Conservation (phyloP, 495 filamentous ascomycete genomes). For the Xylaria flabelliformis region DNA sequence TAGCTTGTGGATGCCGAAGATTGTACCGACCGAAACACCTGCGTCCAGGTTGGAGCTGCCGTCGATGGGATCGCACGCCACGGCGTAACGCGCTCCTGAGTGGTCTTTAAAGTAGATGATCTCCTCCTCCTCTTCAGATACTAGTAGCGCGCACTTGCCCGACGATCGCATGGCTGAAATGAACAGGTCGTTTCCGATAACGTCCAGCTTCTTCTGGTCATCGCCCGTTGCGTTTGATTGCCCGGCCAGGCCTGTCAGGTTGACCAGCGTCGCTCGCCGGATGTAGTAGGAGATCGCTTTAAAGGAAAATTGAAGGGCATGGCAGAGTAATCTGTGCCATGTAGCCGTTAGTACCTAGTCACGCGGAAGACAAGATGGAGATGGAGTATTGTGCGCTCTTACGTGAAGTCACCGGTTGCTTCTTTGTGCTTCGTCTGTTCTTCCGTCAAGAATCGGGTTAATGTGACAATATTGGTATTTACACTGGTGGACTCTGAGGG, state of each 20-base stretch:
- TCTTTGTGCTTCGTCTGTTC: slow-evolving; percentile 92
- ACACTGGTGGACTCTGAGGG: slow-evolving; percentile 71
- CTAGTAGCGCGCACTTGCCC: slow-evolving; percentile 85
- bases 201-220: slow-evolving; percentile 99
- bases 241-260: slow-evolving; percentile 92
- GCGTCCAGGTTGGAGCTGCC: slow-evolving; percentile 97
- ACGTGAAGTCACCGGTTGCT: slow-evolving; percentile 98
- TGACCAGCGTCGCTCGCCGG: slow-evolving; percentile 94
- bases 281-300: slow-evolving; percentile 99
- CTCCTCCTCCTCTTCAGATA: slow-evolving; percentile 96
- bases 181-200: slow-evolving; percentile 98
- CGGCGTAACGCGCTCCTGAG: slow-evolving; percentile 84
- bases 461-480: slow-evolving; percentile 94
- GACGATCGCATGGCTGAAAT: slow-evolving; percentile 91
- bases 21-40: slow-evolving; percentile 96
- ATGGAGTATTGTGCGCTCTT: slow-evolving; percentile 40
- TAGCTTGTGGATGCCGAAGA: slow-evolving; percentile 94
- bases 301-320: slow-evolving; percentile 98
- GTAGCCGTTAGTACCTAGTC: slow-evolving; percentile 9
- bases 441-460: slow-evolving; percentile 94
- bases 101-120: slow-evolving; percentile 85
- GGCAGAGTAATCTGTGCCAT: slow-evolving; percentile 78
- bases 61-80: slow-evolving; percentile 97
- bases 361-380: not conserved
- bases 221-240: slow-evolving; percentile 95